phyloP scores from a whole-genome alignment of 1,139 yeast species.

The Wickerhamomyces sp. region DNA sequence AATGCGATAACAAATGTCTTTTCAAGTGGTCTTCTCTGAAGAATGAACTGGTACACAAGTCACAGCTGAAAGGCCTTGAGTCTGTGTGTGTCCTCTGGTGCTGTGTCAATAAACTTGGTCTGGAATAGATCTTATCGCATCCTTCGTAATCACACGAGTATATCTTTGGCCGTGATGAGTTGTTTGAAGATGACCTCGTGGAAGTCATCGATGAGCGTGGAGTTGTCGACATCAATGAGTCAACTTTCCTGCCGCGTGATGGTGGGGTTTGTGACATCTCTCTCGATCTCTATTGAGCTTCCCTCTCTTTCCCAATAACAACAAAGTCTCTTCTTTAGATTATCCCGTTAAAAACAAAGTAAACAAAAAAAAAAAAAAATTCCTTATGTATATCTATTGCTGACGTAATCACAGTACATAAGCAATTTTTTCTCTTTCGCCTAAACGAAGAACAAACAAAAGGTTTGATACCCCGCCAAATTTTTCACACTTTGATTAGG shows the following conservation, averaged over 20 bases:
- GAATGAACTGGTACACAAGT: slow-evolving; percentile 58
- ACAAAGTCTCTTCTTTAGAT: not conserved
- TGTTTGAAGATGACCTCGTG: slow-evolving; percentile 28
- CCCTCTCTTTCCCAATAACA: not conserved
- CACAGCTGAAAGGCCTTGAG: slow-evolving; percentile 71
- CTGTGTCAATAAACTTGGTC: slow-evolving; percentile 80
- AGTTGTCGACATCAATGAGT: not conserved
- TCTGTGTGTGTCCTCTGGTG: slow-evolving; percentile 78
- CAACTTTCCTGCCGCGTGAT: slow-evolving; percentile 1
- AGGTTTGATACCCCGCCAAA: too few relatives aligned
- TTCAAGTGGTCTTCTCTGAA: slow-evolving; percentile 73
- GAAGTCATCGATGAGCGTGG: slow-evolving; percentile 6
- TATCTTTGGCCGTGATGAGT: slow-evolving; percentile 43
- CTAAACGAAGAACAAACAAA: too few relatives aligned
- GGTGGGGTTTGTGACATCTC: not conserved
- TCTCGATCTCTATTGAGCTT: not conserved
- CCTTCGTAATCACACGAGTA: slow-evolving; percentile 57
- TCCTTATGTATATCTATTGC: too few relatives aligned
- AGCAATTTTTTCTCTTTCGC: too few relatives aligned
- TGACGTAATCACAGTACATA: too few relatives aligned
- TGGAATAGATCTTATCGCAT: slow-evolving; percentile 71
- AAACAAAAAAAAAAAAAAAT: too few relatives aligned
- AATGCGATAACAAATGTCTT: slow-evolving; percentile 66
- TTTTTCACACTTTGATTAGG: too few relatives aligned
- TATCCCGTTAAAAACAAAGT: too few relatives aligned